Percentiles rank a stretch among this genome's conserved stretches.
phyloP scores from a whole-genome alignment of 208 protist species.

The Acanthamoeba healyi region DNA sequence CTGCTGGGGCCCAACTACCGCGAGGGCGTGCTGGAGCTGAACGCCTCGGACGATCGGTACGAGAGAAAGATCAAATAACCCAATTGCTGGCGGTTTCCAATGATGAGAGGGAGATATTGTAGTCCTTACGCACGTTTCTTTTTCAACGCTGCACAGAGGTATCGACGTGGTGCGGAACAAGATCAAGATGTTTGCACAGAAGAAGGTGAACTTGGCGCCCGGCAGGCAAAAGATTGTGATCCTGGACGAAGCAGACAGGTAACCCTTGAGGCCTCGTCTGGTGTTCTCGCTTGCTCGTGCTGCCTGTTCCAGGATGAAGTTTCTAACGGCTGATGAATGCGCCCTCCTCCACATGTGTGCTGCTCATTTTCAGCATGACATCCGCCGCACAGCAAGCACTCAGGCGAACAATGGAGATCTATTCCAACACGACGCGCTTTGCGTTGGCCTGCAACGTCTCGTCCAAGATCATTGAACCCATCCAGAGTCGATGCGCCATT shows the following conservation, averaged over 20 bases:
- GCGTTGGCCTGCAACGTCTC: constrained; percentile 99
- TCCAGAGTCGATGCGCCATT: constrained; percentile 96
- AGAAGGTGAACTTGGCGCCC: constrained; percentile 87
- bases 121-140: neutral
- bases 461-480: constrained; percentile 99
- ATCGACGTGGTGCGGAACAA: constrained; percentile 98
- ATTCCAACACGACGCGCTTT: constrained; percentile 98
- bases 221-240: constrained; percentile 98
- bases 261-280: constrained; percentile 74
- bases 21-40: constrained; percentile 98
- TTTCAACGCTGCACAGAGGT: too few relatives aligned
- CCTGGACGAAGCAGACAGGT: constrained; percentile 98
- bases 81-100: neutral
- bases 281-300: constrained; percentile 79
- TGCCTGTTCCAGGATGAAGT: neutral
- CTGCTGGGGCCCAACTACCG: constrained; percentile 94
- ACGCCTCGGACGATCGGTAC: constrained; percentile 97
- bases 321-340: too few relatives aligned
- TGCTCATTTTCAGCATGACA: constrained; percentile 94
- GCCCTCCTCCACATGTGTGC: too few relatives aligned
- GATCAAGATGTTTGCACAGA: constrained; percentile 98
- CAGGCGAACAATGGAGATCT: constrained; percentile 98
- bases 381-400: constrained; percentile 98
- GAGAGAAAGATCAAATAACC: neutral
- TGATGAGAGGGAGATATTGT: neutral